phyloP scores from a whole-genome alignment of 148 eudicot species.

The Pouteria glomerata region DNA sequence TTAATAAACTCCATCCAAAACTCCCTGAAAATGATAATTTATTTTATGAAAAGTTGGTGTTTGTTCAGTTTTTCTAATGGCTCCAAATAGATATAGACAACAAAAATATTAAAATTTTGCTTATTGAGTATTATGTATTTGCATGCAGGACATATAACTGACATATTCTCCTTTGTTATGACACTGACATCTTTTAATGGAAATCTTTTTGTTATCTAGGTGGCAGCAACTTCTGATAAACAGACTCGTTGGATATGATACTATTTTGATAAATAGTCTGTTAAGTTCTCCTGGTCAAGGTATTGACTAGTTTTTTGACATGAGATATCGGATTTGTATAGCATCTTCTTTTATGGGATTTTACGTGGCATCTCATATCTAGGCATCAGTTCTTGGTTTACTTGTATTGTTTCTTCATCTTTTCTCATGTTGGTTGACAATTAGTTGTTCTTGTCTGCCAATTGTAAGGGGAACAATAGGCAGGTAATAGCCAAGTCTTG shows the following conservation, averaged over 20 bases:
- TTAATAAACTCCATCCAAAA: neutral
- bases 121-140: neutral
- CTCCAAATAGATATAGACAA: neutral
- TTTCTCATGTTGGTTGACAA: neutral
- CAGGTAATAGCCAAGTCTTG: neutral
- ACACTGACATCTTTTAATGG: neutral
- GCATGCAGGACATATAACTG: neutral
- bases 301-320: conserved; percentile 16
- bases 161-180: neutral
- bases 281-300: conserved; percentile 90
- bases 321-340: neutral
- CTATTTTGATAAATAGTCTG: conserved; percentile 93
- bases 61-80: neutral
- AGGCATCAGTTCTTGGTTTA: neutral
- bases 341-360: neutral
- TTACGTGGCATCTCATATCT: neutral
- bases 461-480: neutral
- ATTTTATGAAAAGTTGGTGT: neutral
- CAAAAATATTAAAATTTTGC: neutral
- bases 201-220: conserved; percentile 36
- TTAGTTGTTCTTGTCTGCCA: neutral
- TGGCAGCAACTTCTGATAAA: conserved; percentile 98
- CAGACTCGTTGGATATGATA: conserved; percentile 96
- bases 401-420: neutral
- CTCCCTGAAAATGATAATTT: neutral